These are phyloP conservation scores for Graphiopsis chlorocephala DNA, from an alignment of 2,329 filamentous ascomycete genomes.

Conservation along the genomic window DNA sequence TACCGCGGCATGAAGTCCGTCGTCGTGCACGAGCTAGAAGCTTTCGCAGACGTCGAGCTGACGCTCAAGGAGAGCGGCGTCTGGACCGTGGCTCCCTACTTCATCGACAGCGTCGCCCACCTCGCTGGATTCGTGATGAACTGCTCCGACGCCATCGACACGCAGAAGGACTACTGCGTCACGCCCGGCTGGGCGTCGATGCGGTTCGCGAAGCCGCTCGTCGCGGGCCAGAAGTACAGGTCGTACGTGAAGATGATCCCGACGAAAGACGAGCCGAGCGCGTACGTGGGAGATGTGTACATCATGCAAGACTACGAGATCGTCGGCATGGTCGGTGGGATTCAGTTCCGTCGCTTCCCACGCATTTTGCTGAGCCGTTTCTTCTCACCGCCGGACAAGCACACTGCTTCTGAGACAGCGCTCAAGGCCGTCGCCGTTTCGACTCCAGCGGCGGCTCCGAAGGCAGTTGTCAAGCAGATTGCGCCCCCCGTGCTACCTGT, in stretches of 20 bases:
- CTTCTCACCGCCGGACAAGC: constrained; percentile 32
- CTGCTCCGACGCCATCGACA: constrained; percentile 28
- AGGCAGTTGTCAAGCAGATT: not conserved
- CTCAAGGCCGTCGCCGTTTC: not conserved
- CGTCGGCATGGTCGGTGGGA: constrained; percentile 22
- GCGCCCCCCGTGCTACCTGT: not conserved
- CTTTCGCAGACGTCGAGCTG: constrained; percentile 32
- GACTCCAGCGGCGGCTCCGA: not conserved
- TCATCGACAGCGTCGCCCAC: constrained; percentile 26
- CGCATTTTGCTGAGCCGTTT: constrained; percentile 40
- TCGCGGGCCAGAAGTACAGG: constrained; percentile 31
- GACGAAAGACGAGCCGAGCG: constrained; percentile 3
- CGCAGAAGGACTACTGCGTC: constrained; percentile 34
- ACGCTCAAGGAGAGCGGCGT: constrained; percentile 24
- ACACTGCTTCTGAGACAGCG: not conserved
- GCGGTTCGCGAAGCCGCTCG: constrained; percentile 29
- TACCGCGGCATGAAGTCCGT: constrained; percentile 35
- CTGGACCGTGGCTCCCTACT: constrained; percentile 34
- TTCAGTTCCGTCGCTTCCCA: constrained; percentile 39
- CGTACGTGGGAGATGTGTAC: constrained; percentile 25
- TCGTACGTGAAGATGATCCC: constrained; percentile 33
- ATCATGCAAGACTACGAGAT: constrained; percentile 24
- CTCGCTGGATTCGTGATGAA: constrained; percentile 32
- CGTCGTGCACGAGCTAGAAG: constrained; percentile 33
- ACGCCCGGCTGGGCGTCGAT: constrained; percentile 35